These are phyloP conservation scores for Pezicula neosporulosa DNA, from an alignment of 2,329 filamentous ascomycete species.

Conservation along the genomic window DNA sequence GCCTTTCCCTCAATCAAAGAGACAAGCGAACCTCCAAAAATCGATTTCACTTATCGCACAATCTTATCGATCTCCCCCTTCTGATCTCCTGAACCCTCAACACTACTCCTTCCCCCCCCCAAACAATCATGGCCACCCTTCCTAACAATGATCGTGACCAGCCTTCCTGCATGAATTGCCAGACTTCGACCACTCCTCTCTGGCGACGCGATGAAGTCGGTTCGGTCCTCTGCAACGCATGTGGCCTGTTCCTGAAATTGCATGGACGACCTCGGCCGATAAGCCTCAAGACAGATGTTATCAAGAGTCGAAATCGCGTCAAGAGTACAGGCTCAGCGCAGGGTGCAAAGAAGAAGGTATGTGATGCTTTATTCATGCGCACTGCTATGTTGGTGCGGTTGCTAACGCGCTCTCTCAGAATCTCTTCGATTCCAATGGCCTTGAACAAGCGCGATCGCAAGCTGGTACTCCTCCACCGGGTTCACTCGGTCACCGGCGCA, in stretches of 20 bases:
- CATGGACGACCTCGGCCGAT: slow-evolving; percentile 92
- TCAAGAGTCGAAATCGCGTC: slow-evolving; percentile 97
- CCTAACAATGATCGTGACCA: slow-evolving; percentile 51
- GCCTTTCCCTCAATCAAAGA: neutral
- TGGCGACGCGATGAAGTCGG: slow-evolving; percentile 97
- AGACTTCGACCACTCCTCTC: slow-evolving; percentile 89
- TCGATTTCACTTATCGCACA: slow-evolving; percentile 14
- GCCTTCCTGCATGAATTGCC: slow-evolving; percentile 96
- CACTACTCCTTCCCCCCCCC: neutral
- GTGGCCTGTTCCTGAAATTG: slow-evolving; percentile 94
- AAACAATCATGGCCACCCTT: slow-evolving; percentile 48
- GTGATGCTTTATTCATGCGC: slow-evolving; percentile 14
- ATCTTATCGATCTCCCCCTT: slow-evolving; percentile 10
- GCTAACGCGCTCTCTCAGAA: slow-evolving; percentile 25
- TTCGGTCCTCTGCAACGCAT: slow-evolving; percentile 96
- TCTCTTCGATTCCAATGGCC: slow-evolving; percentile 51
- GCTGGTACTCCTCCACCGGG: slow-evolving; percentile 48
- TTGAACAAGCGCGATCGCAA: slow-evolving; percentile 53
- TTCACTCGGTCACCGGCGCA: slow-evolving; percentile 55
- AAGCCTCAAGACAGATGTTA: slow-evolving; percentile 97
- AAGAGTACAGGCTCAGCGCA: slow-evolving; percentile 77
- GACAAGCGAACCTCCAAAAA: neutral
- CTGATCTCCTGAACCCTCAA: slow-evolving; percentile 6
- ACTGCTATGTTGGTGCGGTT: slow-evolving; percentile 6
- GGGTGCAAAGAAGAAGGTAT: slow-evolving; percentile 80